Conservation (phyloP, 2,329 filamentous ascomycete species). For the Trichophyton mentagrophytes region DNA sequence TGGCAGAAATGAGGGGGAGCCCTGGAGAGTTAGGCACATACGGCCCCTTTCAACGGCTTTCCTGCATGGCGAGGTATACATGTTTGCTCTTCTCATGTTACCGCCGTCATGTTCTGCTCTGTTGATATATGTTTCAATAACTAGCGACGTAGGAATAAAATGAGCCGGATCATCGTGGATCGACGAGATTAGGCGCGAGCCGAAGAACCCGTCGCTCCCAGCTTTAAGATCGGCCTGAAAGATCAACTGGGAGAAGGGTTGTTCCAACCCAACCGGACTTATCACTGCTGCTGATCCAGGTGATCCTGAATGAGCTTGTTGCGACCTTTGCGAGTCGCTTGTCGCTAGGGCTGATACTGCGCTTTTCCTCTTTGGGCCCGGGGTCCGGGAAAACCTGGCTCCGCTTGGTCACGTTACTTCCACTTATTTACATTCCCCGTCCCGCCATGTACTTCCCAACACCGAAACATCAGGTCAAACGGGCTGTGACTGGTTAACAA, state of each 20-base stretch:
- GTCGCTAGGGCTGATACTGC: background rate
- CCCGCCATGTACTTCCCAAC: no score
- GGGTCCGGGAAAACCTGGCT: background rate
- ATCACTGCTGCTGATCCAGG: background rate
- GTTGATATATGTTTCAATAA: background rate
- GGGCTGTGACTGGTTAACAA: no score
- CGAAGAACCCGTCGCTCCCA: background rate
- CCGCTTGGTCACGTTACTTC: background rate
- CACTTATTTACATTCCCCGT: no score
- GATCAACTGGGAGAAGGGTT: background rate
- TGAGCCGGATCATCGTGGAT: background rate
- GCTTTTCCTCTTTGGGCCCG: background rate
- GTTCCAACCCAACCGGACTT: background rate
- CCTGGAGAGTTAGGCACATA: background rate
- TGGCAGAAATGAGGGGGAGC: background rate
- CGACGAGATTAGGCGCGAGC: background rate
- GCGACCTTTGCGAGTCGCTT: background rate
- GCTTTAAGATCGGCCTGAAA: background rate
- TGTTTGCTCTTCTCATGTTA: background rate
- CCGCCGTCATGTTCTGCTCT: background rate
- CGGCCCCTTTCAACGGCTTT: background rate
- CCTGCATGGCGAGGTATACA: background rate
- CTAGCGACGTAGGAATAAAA: background rate
- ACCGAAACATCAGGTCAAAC: no score
- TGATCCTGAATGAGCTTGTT: background rate